Percentiles rank a stretch among this genome's conserved stretches.
Evolutionary conservation across 495 filamentous ascomycete genomes (phyloP).

Genomic region (Penicillium bialowiezense): DNA sequence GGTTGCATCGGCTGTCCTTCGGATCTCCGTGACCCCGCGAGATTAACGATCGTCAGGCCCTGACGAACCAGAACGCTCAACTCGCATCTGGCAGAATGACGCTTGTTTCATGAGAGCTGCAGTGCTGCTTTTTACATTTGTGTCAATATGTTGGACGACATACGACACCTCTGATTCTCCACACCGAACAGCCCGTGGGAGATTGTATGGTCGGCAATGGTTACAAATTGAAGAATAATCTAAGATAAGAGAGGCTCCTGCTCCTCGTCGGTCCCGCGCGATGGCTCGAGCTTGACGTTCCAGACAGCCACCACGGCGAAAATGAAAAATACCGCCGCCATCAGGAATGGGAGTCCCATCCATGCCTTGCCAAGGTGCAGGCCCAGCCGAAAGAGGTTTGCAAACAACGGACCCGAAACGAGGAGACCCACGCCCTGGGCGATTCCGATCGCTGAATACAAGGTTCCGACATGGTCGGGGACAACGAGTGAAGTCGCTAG

Average conservation of each 20-base stretch:
- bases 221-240: not conserved
- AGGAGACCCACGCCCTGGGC: constrained; percentile 28
- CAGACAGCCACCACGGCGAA: constrained; percentile 16
- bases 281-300: constrained; percentile 9
- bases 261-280: constrained; percentile 6
- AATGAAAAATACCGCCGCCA: constrained; percentile 18
- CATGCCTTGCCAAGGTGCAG: constrained; percentile 35
- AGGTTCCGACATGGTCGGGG: constrained; percentile 30
- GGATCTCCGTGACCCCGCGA: constrained; percentile 21
- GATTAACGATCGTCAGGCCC: constrained; percentile 19
- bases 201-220: not conserved
- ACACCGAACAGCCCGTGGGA: not conserved
- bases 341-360: constrained; percentile 33
- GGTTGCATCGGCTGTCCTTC: constrained; percentile 22
- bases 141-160: too few relatives aligned
- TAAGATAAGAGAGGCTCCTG: constrained; percentile 7
- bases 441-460: constrained; percentile 35
- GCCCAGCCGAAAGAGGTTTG: constrained; percentile 33
- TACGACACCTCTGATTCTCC: constrained; percentile 1
- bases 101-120: not conserved
- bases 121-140: not conserved
- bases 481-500: constrained; percentile 34
- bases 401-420: constrained; percentile 35
- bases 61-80: constrained; percentile 3
- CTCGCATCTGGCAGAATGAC: not conserved